These are phyloP conservation scores for Saturnispora besseyi DNA, from an alignment of 805 yeast species.

Conservation along the genomic window DNA sequence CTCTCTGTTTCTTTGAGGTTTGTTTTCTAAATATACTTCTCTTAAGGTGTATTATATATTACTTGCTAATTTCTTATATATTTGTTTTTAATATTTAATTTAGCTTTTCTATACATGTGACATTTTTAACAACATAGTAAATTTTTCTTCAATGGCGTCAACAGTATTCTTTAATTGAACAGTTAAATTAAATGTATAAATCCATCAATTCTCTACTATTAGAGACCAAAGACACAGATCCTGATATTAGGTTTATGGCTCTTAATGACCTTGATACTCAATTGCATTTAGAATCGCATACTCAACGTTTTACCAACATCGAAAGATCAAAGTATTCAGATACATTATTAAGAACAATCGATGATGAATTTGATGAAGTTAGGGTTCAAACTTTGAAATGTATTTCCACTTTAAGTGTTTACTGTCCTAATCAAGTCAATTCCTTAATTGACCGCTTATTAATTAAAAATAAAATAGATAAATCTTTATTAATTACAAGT, in stretches of 20 bases:
- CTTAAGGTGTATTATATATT: background rate
- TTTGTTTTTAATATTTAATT: background rate
- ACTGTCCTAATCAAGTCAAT: constrained; percentile 25
- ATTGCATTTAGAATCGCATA: constrained; percentile 28
- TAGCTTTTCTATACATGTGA: background rate
- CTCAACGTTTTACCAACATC: constrained; percentile 27
- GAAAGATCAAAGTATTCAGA: constrained; percentile 25
- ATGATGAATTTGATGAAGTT: constrained; percentile 62
- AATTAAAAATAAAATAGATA: constrained; percentile 20
- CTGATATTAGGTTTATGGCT: constrained; percentile 82
- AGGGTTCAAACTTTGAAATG: constrained; percentile 65
- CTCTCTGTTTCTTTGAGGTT: background rate
- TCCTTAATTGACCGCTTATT: constrained; percentile 27
- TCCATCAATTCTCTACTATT: constrained; percentile 27
- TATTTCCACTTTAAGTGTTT: constrained; percentile 26
- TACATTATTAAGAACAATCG: constrained; percentile 28
- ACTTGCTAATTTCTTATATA: background rate
- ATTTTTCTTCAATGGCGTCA: too few relatives aligned
- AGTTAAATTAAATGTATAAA: constrained; percentile 16
- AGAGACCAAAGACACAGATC: constrained; percentile 57
- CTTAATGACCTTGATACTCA: constrained; percentile 57
- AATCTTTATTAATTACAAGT: constrained; percentile 31
- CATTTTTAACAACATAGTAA: background rate
- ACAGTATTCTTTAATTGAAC: background rate
- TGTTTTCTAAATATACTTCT: background rate